Conservation (phyloP, 768 basidiomycete genomes). For the Boletus rubescentipes region DNA sequence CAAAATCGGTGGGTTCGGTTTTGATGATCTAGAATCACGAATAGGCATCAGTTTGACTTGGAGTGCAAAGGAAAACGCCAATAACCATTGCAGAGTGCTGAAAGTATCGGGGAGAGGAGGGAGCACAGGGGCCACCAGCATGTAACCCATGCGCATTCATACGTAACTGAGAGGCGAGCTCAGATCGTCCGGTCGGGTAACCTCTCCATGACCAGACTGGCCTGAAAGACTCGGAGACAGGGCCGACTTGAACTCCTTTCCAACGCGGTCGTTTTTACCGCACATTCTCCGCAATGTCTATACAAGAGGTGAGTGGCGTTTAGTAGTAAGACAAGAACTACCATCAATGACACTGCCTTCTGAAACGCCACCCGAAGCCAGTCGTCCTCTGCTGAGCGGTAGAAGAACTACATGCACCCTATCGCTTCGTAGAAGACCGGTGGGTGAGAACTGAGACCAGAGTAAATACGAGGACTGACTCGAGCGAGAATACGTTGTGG, state of each 20-base stretch:
- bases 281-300: slow-evolving; percentile 28
- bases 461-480: too few relatives aligned
- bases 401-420: slow-evolving; percentile 37
- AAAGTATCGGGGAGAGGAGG: not conserved
- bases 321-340: not conserved
- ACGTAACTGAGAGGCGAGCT: slow-evolving; percentile 6
- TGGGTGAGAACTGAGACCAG: too few relatives aligned
- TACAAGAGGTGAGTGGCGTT: slow-evolving; percentile 27
- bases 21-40: slow-evolving; percentile 5
- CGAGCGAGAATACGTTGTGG: too few relatives aligned
- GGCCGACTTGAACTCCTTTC: too few relatives aligned
- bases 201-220: too few relatives aligned
- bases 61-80: not conserved
- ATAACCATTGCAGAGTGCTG: slow-evolving; percentile 1
- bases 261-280: slow-evolving; percentile 10
- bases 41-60: not conserved
- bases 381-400: slow-evolving; percentile 51
- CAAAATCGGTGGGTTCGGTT: slow-evolving; percentile 5
- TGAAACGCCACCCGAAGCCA: slow-evolving; percentile 24
- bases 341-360: not conserved
- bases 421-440: too few relatives aligned
- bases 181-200: too few relatives aligned
- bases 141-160: not conserved
- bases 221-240: too few relatives aligned
- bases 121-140: too few relatives aligned